Evolutionary conservation across 495 filamentous ascomycete species (phyloP), one percentile per base, ranked within the genome.

Genomic region (Podospora australis): DNA sequence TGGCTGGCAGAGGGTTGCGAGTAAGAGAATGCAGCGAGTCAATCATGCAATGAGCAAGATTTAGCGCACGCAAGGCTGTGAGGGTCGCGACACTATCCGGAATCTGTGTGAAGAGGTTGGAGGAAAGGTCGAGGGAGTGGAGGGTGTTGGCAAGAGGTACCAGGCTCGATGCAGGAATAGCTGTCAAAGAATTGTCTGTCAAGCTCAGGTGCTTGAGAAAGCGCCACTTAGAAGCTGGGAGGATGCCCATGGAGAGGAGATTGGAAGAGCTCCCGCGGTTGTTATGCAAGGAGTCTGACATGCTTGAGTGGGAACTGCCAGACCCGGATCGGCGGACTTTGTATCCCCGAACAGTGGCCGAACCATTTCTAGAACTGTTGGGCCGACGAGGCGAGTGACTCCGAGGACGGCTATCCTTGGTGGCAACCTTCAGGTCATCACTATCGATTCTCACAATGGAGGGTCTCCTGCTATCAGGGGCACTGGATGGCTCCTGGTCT

Each of bases 31-130:
- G 89, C 48, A 98, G 71, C 25, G 89, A 94, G 45, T 92, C 88
- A 41, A 98, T 95, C 91, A 97, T 96, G 75, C 92, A 96, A 58
- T 89, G 82, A 11, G 90, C 91, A 22, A 98, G 73, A 58, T 98
- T 97, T 39, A 98, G 69, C 20, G 92, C 90, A 39, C 88, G 79
- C 19, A 98, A 75, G 17, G 86, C 82, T 25, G 86, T 86, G 39
- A 98, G 70, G 11, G 78, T 83, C 29, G 89, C 81, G 26, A 98
- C 67, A 57, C 86, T 87, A 61, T 97, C 92, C 1, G 92, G 92
- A 38, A 96, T 84, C 57, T 96, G 87, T 0, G 80, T 80, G 59
- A 97, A 90, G 16, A 95, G 78, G 63, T 98, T 98, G 13, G 80
- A 80, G 0, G 91, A 97, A 23, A 98, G 72, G 64, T 98, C 92